phyloP scores from a whole-genome alignment of 108 stramenopile species.

The Cyclotella distinguenda region DNA sequence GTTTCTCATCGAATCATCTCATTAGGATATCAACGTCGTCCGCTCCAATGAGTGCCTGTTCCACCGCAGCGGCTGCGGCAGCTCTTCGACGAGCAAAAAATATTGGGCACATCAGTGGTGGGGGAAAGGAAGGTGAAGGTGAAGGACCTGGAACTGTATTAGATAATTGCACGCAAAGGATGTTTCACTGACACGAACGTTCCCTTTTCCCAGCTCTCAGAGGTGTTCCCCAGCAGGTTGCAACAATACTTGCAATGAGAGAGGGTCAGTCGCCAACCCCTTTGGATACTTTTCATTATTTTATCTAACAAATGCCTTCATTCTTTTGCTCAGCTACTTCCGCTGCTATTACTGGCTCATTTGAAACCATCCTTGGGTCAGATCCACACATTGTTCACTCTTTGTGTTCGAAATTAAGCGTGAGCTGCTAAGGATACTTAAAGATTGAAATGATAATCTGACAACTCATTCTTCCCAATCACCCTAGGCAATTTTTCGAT shows the following conservation, averaged over 20 bases:
- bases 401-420: slow-evolving; percentile 38
- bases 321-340: neutral
- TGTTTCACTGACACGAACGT: too few relatives aligned
- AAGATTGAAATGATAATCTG: neutral
- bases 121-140: slow-evolving; percentile 67
- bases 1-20: too few relatives aligned
- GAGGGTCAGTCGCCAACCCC: slow-evolving; percentile 70
- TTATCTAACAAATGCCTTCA: neutral
- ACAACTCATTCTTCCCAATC: neutral
- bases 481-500: slow-evolving; percentile 48
- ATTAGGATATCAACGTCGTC: slow-evolving; percentile 30
- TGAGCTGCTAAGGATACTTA: too few relatives aligned
- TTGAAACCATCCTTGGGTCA: slow-evolving; percentile 49
- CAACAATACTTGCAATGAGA: slow-evolving; percentile 63
- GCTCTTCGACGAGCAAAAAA: slow-evolving; percentile 61
- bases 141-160: too few relatives aligned
- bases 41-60: slow-evolving; percentile 68
- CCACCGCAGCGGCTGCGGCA: slow-evolving; percentile 65
- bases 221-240: slow-evolving; percentile 60
- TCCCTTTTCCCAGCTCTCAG: slow-evolving; percentile 38
- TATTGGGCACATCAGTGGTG: slow-evolving; percentile 49
- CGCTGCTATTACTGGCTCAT: slow-evolving; percentile 8
- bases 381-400: slow-evolving; percentile 70
- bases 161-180: too few relatives aligned
- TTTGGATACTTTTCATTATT: neutral